A percentile compares a stretch with the other conserved stretches of the same genome.
phyloP scores from a whole-genome alignment of 495 filamentous ascomycete species.

The Aspergillus haitiensis region DNA sequence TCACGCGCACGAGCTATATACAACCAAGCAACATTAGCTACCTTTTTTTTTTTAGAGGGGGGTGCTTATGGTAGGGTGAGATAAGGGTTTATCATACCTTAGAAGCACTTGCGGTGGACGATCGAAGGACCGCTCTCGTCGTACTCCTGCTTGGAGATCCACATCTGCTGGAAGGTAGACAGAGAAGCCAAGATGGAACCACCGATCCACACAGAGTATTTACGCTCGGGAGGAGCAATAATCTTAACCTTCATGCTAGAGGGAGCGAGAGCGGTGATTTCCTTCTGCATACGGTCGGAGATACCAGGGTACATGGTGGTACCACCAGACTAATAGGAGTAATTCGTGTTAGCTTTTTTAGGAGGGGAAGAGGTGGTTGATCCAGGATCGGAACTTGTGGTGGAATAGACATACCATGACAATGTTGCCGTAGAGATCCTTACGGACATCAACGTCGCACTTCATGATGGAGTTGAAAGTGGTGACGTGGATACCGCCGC shows the following conservation, averaged over 20 bases:
- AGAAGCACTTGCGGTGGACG: slow-evolving; percentile 99
- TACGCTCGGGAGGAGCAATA: slow-evolving; percentile 73
- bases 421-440: slow-evolving; percentile 99
- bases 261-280: slow-evolving; percentile 98
- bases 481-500: slow-evolving; percentile 98
- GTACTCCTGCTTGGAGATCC: slow-evolving; percentile 99
- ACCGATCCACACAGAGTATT: slow-evolving; percentile 99
- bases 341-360: slow-evolving; percentile 11
- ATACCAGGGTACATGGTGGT: slow-evolving; percentile 99
- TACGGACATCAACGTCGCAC: slow-evolving; percentile 99
- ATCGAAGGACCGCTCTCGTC: slow-evolving; percentile 99
- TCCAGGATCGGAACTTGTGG: not conserved
- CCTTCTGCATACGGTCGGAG: slow-evolving; percentile 99
- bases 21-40: not conserved
- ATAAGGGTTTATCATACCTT: slow-evolving; percentile 48
- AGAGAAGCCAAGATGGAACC: slow-evolving; percentile 99
- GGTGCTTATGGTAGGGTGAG: not conserved
- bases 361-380: not conserved
- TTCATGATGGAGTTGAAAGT: slow-evolving; percentile 99
- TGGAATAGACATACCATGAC: slow-evolving; percentile 77
- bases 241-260: slow-evolving; percentile 90
- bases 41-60: not conserved
- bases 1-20: slow-evolving; percentile 29
- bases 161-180: slow-evolving; percentile 99
- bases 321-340: slow-evolving; percentile 76